phyloP scores from a whole-genome alignment of 1,284 basidiomycete species.

The Ustilago hordei region DNA sequence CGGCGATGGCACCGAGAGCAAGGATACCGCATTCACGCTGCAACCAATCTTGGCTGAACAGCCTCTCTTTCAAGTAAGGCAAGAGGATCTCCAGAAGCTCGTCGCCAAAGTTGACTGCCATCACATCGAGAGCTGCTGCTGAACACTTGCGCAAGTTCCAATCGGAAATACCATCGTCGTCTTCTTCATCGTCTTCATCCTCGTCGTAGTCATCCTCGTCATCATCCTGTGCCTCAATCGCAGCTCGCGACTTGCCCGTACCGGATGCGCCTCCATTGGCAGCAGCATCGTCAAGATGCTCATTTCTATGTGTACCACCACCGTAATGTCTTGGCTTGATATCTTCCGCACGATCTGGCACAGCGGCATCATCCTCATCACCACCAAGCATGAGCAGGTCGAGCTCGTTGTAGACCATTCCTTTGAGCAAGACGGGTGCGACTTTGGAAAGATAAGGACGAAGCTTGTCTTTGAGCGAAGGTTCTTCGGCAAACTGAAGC shows the following conservation, averaged over 20 bases:
- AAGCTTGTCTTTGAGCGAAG: constrained; percentile 83
- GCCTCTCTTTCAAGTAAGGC: constrained; percentile 88
- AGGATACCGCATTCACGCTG: constrained; percentile 95
- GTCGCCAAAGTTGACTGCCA: constrained; percentile 89
- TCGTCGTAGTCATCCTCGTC: constrained; percentile 83
- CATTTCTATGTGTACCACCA: constrained; percentile 77
- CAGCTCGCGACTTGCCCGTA: constrained; percentile 59
- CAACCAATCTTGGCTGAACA: constrained; percentile 94
- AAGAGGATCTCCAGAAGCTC: constrained; percentile 90
- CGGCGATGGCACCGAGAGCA: constrained; percentile 96
- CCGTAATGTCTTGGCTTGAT: constrained; percentile 94
- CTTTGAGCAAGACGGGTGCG: constrained; percentile 91
- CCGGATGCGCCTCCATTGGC: constrained; percentile 62
- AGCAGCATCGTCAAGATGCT: constrained; percentile 59
- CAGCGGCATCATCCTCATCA: constrained; percentile 83
- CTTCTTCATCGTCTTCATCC: constrained; percentile 89
- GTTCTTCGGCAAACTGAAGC: constrained; percentile 98
- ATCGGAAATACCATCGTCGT: constrained; percentile 96
- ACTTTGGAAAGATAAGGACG: constrained; percentile 87
- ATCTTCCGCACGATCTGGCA: constrained; percentile 82
- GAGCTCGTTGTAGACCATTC: constrained; percentile 97
- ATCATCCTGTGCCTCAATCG: constrained; percentile 73
- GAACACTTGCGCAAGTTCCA: constrained; percentile 99
- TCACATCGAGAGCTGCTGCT: constrained; percentile 95
- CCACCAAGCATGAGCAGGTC: constrained; percentile 94